Evolutionary conservation across 169 alveolate genomes (phyloP).

Genomic region (Plasmodium vivax): DNA sequence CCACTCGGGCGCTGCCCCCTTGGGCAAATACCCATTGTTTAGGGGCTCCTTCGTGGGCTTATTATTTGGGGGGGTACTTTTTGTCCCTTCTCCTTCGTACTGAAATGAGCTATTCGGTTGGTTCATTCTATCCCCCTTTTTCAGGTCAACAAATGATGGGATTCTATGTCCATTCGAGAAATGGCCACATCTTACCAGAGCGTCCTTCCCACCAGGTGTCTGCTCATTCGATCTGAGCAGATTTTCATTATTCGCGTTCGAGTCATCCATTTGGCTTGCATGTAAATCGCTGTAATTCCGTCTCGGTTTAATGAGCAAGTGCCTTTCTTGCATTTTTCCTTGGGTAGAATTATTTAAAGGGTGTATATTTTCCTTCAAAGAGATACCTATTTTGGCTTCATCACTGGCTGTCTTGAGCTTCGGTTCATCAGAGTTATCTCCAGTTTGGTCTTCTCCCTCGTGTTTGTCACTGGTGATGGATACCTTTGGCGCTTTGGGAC

Average conservation of each 20-base stretch:
- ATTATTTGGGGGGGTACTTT: background rate
- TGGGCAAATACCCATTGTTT: background rate
- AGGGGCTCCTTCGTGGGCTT: background rate
- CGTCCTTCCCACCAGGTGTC: background rate
- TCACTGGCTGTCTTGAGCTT: background rate
- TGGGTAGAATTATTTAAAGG: slow-evolving; percentile 14
- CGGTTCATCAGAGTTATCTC: background rate
- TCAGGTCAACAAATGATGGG: background rate
- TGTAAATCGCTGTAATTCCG: background rate
- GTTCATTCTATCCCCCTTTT: background rate
- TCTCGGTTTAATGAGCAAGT: slow-evolving; percentile 11
- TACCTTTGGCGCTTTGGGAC: slow-evolving; percentile 29
- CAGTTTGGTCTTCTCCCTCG: background rate
- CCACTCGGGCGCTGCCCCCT: background rate
- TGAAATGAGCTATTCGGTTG: background rate
- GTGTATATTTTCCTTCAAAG: slow-evolving; percentile 3
- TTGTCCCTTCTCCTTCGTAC: background rate
- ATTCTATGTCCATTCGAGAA: slow-evolving; percentile 11
- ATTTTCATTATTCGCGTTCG: background rate
- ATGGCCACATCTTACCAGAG: background rate
- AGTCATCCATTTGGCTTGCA: background rate
- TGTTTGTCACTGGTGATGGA: background rate
- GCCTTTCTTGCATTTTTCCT: slow-evolving; percentile 10
- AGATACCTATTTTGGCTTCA: slow-evolving; percentile 1
- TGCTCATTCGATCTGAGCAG: background rate